Conservation (phyloP, 2,329 filamentous ascomycete genomes). For the Phaeoacremonium minimum region DNA sequence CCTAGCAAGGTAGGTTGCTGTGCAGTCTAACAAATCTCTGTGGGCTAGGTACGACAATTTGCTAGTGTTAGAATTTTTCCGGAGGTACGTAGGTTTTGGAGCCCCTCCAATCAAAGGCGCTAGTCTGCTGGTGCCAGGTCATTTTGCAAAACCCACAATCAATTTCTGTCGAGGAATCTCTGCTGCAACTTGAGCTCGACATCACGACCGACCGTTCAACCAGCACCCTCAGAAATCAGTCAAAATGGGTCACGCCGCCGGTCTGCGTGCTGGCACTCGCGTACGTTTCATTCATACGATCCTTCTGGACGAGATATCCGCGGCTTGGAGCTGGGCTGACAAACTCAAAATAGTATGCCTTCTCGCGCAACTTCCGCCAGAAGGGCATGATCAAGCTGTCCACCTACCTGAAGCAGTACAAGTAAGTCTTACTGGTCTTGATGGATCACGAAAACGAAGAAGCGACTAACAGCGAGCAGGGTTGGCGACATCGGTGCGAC, state of each 20-base stretch:
- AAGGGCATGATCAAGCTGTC: slow-evolving; percentile 90
- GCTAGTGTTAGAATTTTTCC: no score
- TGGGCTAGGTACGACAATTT: no score
- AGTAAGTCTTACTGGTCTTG: slow-evolving; percentile 45
- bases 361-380: slow-evolving; percentile 91
- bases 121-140: no score
- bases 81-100: no score
- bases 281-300: slow-evolving; percentile 45
- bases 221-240: slow-evolving; percentile 38
- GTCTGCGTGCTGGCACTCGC: slow-evolving; percentile 83
- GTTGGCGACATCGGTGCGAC: slow-evolving; percentile 98
- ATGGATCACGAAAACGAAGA: slow-evolving; percentile 2
- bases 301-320: no score
- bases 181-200: no score
- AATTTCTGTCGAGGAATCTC: no score
- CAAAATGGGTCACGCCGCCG: slow-evolving; percentile 82
- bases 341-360: slow-evolving; percentile 76
- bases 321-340: no score
- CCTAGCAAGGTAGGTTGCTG: no score
- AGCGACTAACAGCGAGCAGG: slow-evolving; percentile 47
- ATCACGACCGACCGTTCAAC: slow-evolving; percentile 36
- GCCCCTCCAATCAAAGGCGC: no score
- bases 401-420: slow-evolving; percentile 94
- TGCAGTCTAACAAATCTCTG: no score
- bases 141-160: no score